Base-by-base conservation (phyloP, 2,329 filamentous ascomycete species). In the Huntiella decipiens region DNA sequence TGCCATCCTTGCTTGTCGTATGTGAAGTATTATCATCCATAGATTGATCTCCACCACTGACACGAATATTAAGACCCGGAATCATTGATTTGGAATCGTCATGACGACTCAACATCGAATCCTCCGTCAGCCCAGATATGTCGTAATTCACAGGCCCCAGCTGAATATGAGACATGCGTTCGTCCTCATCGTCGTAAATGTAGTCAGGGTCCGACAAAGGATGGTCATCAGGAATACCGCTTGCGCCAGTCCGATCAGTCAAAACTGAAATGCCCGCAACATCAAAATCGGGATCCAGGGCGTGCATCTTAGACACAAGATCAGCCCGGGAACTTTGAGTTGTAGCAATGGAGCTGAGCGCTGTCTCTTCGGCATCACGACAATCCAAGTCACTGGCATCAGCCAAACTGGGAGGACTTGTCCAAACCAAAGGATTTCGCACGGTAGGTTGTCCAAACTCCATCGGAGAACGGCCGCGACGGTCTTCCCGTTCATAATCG, bases 391-490 rank as follows among this genome's bases (percentile, higher is more conserved):
- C 47, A 43, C 44, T 46, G 12, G 47, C 39, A 17, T 43, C 40
- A 12, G 40, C 44, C 12, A 46, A 32, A 43, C 47, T 49, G 11
- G 47, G 47, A 28, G 47, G 47, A 15, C 47, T 49, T 8, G 47
- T 49, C 47, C 43, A 45, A 11, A 49, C 47, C 12, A 49, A 32
- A 6, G 47, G 47, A 34, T 49, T 49, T 28, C 35, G 44, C 17
- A 43, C 44, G 2, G 47, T 46, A 8, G 35, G 47, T 8, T 38
- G 47, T 6, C 47, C 47, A 43, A 46, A 49, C 16, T 46, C 38
- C 47, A 49, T 49, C 3, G 47, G 47, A 16, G 47, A 49, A 15
- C 47, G 43, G 15, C 47, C 47, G 12, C 47, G 47, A 16, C 7
- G 34, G 17, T 49, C 39, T 34, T 43, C 38, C n/a, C 33, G 31